Base-by-base conservation (phyloP, 495 filamentous ascomycete genomes). In the Beverwykella pulmonaria region DNA sequence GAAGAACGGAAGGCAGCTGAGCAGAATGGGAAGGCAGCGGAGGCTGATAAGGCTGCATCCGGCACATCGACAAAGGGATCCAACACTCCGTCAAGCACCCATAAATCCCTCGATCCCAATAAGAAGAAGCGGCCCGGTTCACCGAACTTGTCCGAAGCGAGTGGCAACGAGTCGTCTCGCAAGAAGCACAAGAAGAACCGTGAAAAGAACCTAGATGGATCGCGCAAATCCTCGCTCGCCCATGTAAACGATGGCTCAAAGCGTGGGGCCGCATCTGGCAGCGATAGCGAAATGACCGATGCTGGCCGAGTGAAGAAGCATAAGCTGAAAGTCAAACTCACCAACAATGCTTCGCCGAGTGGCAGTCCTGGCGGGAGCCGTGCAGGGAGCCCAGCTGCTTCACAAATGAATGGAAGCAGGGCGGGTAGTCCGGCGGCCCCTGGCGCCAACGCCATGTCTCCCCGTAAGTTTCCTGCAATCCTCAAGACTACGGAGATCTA, bases 71-170 rank as follows among this genome's bases (percentile, higher is more conserved):
- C 87, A 10, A 92, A 90, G 73, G 89, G 90, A 30, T 85, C 83
- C 26, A 92, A 83, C 59, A 92, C 92, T 2, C 90, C 93, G 0
- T 88, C 89, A 23, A 86, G 88, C 49, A 20, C 27, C 87, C 85
- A 61, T 79, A 79, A 59, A 59, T 22, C 62, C 7, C 23, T 67
- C 78, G 67, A 71, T 55, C 53, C 61, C 32, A 66, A 61, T 70
- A 92, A 78, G 75, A 86, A 93, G 50, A 98, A 97, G 78, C 87
- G 94, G 19, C 81, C 88, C 22, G 93, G 93, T 29, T 97, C 93
- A 29, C 92, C 93, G 7, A 87, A 91, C 69, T 82, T 87, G 20
- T 97, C 94, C 14, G 89, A 97, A 72, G 89, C 90, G 19, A 95
- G 91, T 78, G 95, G 92, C 53, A 93, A 90, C 65, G 94, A 98